These are phyloP conservation scores for Microascus cirrosus DNA, from an alignment of 2,329 filamentous ascomycete species.

Conservation along the genomic window DNA sequence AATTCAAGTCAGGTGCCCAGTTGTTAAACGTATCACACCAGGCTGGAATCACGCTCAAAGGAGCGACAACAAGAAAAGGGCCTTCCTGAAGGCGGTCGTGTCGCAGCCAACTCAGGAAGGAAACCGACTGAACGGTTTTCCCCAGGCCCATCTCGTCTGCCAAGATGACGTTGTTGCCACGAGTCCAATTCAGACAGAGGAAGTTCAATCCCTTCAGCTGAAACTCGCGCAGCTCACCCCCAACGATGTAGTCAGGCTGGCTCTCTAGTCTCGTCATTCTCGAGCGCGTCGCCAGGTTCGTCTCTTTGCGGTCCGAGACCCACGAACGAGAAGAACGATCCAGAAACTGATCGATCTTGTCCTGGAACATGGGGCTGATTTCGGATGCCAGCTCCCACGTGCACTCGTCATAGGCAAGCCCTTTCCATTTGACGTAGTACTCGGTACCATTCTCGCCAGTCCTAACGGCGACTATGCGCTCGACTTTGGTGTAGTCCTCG, in stretches of 20 bases:
- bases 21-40: constrained; percentile 97
- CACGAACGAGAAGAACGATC: constrained; percentile 75
- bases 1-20: constrained; percentile 94
- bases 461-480: constrained; percentile 78
- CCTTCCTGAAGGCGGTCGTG: constrained; percentile 85
- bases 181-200: constrained; percentile 89
- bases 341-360: constrained; percentile 83
- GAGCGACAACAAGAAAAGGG: constrained; percentile 93
- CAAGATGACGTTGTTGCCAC: constrained; percentile 88
- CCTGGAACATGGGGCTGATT: constrained; percentile 68
- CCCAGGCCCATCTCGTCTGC: constrained; percentile 98
- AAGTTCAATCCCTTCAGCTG: constrained; percentile 94
- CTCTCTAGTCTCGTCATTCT: constrained; percentile 63
- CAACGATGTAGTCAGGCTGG: constrained; percentile 76
- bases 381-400: constrained; percentile 81
- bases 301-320: constrained; percentile 67
- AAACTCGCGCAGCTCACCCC: constrained; percentile 80
- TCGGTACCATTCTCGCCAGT: constrained; percentile 72
- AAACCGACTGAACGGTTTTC: constrained; percentile 95
- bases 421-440: constrained; percentile 96
- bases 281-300: constrained; percentile 63
- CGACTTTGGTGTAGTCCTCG: constrained; percentile 83
- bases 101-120: constrained; percentile 93
- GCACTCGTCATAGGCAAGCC: constrained; percentile 82
- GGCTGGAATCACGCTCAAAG: constrained; percentile 90